Base-by-base conservation (phyloP, 169 alveolate species). In the Plasmodium yoelii region DNA sequence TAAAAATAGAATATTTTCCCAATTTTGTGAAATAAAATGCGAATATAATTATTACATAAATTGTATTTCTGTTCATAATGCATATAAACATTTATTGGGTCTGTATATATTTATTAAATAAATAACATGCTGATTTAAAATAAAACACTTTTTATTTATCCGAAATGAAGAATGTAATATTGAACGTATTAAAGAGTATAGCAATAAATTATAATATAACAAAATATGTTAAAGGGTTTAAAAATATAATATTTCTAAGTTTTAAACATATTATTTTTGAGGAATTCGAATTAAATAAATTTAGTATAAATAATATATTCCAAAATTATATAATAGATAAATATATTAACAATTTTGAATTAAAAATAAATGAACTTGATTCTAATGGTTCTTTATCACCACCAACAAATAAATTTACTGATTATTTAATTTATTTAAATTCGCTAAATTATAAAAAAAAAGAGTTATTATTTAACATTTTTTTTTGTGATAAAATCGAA, bases 211-310 rank as follows among this genome's bases (percentile, higher is more conserved):
- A n/a, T 39, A 56, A 13, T 2, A 2, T 8, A 19, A 61, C 12
- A n/a, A 75, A 75, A 55, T 63, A 75, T 44, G 46, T 75, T 1
- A 75, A 63, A 67, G 9, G 47, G 1, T 22, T 75, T 65, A 61
- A 63, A 55, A 63, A 42, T 18, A 34, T 75, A 5, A 47, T 63
- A 22, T n/a, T 75, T 9, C 5, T 63, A 53, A 75, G 65, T 55
- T 12, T 75, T 46, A 60, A 63, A 42, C 73, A 75, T 42, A 12
- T 61, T 13, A 75, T 61, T 47, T 47, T 42, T 28, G 75, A 75
- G 18, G 88, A 75, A 1, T 9, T 75, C 8, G 88, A 75, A 60
- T 15, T 75, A 1, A 49, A 56, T 15, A 28, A 49, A 28, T 24
- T 75, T 19, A 44, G 57, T 7, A 9, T 75, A n/a, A 44, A 34